Conservation (phyloP, 163 green algal species). For the Scenedesmus sp. region DNA sequence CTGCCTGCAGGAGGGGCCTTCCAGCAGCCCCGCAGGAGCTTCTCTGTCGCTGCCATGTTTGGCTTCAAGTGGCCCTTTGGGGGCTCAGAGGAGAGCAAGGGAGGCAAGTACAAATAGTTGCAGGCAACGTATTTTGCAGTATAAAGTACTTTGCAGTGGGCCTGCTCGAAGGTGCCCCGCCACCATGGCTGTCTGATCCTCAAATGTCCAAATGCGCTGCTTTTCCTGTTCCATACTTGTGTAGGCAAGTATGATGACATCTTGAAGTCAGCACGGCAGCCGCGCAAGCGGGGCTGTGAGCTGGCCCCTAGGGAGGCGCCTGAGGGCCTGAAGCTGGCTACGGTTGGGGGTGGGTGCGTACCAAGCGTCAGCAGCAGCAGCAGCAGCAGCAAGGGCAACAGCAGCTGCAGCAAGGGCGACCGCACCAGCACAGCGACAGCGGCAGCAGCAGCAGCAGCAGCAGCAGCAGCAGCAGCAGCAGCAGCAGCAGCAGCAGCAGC, state of each 20-base stretch:
- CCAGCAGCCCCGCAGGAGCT: not conserved
- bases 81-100: constrained; percentile 33
- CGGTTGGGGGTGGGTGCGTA: constrained; percentile 61
- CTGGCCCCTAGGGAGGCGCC: constrained; percentile 60
- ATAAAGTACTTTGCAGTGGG: no score
- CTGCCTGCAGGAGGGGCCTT: not conserved
- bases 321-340: constrained; percentile 62
- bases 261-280: constrained; percentile 25
- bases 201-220: not conserved
- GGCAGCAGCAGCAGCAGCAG: not conserved
- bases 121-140: no score
- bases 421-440: not conserved
- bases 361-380: not conserved
- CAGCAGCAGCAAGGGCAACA: not conserved
- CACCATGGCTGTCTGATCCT: no score
- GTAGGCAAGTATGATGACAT: constrained; percentile 42
- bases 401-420: not conserved
- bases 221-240: not conserved
- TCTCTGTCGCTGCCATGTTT: constrained; percentile 44
- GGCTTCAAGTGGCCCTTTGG: constrained; percentile 54
- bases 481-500: not conserved
- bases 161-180: no score
- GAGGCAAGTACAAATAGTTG: not conserved
- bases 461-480: not conserved
- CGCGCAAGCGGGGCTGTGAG: constrained; percentile 51